Conservation (phyloP, 352 stramenopile species). For the Phytopythium helicoides region DNA sequence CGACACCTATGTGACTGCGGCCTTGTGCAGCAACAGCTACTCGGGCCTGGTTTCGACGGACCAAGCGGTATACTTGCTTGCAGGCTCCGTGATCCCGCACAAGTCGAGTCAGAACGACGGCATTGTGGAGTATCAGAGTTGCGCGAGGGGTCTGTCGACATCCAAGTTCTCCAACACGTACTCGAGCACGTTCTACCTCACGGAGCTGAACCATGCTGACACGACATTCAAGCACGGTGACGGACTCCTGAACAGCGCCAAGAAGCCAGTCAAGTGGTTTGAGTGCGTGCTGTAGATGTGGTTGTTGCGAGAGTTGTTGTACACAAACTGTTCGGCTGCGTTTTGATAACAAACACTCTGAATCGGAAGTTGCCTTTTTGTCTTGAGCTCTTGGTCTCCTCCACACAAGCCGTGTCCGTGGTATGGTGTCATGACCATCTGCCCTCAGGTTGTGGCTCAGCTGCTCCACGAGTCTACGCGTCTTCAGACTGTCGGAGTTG, state of each 20-base stretch:
- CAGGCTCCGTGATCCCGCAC: constrained; percentile 21
- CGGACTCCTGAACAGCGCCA: constrained; percentile 20
- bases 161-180: constrained; percentile 32
- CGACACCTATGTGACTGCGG: constrained; percentile 22
- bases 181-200: constrained; percentile 31
- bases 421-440: no score
- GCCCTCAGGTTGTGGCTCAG: no score
- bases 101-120: constrained; percentile 32
- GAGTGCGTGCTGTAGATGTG: constrained; percentile 35
- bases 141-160: constrained; percentile 17
- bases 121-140: constrained; percentile 46
- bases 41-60: constrained; percentile 31
- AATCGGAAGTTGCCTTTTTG: no score
- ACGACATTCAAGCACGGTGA: constrained; percentile 36
- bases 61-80: constrained; percentile 14
- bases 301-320: no score
- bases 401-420: no score
- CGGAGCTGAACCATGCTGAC: constrained; percentile 45
- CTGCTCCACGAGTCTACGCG: no score
- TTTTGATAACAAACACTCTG: no score
- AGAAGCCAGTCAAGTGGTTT: constrained; percentile 48
- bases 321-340: no score
- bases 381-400: no score
- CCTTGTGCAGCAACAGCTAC: constrained; percentile 33
- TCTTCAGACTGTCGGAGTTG: no score